These are phyloP conservation scores for Quercus wislizeni DNA, from an alignment of 306 rosid species.

Conservation along the genomic window DNA sequence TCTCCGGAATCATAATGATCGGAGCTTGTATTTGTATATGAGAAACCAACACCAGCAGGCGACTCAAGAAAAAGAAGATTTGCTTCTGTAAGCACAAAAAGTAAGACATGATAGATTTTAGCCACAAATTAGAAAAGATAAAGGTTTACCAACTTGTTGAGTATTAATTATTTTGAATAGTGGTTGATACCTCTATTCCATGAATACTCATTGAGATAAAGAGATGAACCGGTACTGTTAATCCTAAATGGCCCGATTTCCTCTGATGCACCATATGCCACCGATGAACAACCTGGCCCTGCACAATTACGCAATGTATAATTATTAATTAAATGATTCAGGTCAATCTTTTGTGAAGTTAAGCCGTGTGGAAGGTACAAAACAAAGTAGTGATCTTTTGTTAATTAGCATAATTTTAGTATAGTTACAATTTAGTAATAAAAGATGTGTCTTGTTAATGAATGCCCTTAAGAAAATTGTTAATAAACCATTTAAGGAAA, in stretches of 20 bases:
- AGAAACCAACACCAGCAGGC: slow-evolving; percentile 93
- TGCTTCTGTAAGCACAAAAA: slow-evolving; percentile 49
- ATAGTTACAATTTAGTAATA: no score
- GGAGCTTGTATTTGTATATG: slow-evolving; percentile 74
- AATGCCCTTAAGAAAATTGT: no score
- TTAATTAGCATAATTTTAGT: no score
- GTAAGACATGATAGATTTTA: not conserved
- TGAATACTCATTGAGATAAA: slow-evolving; percentile 62
- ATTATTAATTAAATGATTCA: no score
- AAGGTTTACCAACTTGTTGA: not conserved
- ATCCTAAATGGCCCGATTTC: slow-evolving; percentile 85
- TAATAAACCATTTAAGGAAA: no score
- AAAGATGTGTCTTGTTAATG: no score
- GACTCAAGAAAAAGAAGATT: slow-evolving; percentile 82
- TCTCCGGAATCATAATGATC: slow-evolving; percentile 69
- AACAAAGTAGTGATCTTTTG: no score
- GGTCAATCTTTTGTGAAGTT: not conserved
- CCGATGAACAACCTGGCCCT: slow-evolving; percentile 92
- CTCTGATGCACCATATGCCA: slow-evolving; percentile 91
- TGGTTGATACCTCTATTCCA: slow-evolving; percentile 65
- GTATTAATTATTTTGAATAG: not conserved
- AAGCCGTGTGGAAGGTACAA: not conserved
- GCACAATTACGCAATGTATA: not conserved
- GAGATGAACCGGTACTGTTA: slow-evolving; percentile 57
- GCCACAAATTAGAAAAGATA: not conserved